Evolutionary conservation across 2,329 filamentous ascomycete species (phyloP).

Genomic region (Hypoxylon sp.): DNA sequence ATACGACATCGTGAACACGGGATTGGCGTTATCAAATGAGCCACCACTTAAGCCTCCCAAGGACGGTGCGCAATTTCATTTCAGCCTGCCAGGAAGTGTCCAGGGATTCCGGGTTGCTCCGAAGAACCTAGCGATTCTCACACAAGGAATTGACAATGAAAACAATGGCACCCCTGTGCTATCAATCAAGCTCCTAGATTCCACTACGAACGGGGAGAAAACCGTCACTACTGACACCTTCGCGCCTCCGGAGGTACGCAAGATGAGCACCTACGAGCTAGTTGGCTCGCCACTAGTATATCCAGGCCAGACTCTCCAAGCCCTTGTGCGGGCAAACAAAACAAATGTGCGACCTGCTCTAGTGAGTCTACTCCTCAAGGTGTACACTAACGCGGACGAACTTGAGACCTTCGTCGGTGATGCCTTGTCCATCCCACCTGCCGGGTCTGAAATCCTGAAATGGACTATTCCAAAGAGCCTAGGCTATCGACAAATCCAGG

Average conservation of each 20-base stretch:
- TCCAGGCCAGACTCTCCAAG: slow-evolving; percentile 49
- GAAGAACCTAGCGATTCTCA: neutral
- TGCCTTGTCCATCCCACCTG: slow-evolving; percentile 18
- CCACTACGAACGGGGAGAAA: neutral
- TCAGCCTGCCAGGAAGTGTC: slow-evolving; percentile 56
- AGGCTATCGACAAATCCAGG: slow-evolving; percentile 49
- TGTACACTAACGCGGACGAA: slow-evolving; percentile 30
- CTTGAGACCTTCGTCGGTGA: slow-evolving; percentile 18
- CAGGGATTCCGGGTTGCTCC: slow-evolving; percentile 53
- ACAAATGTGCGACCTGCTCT: neutral
- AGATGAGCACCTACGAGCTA: slow-evolving; percentile 47
- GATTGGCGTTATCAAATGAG: slow-evolving; percentile 48
- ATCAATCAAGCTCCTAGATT: slow-evolving; percentile 25
- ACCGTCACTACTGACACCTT: slow-evolving; percentile 50
- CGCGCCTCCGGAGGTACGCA: slow-evolving; percentile 43
- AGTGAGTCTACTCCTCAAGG: slow-evolving; percentile 26
- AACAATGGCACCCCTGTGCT: slow-evolving; percentile 5
- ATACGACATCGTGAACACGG: slow-evolving; percentile 52
- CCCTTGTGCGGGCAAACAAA: slow-evolving; percentile 26
- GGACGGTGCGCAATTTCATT: slow-evolving; percentile 57
- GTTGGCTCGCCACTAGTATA: slow-evolving; percentile 52
- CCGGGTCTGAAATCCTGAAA: slow-evolving; percentile 17
- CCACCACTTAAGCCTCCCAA: slow-evolving; percentile 49
- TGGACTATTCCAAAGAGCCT: slow-evolving; percentile 48
- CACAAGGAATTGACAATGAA: slow-evolving; percentile 11